Evolutionary conservation across 163 green algal species (phyloP).

Genomic region (Coccomyxa subellipsoidea): DNA sequence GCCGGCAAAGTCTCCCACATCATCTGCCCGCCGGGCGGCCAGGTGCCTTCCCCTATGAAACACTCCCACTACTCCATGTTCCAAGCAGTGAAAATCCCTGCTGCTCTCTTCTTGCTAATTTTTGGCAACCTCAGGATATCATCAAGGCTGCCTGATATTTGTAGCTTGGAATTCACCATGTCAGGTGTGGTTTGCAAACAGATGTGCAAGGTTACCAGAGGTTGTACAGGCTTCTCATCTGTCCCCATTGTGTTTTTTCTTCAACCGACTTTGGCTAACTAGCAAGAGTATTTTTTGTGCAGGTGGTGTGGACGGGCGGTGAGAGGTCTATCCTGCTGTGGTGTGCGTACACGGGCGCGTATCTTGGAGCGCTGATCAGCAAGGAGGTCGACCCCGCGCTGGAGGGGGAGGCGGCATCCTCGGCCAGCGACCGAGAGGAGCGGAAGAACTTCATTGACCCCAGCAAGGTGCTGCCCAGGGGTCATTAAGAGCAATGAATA

Average conservation of each 20-base stretch:
- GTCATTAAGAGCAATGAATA: too few species aligned
- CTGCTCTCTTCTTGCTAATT: neutral
- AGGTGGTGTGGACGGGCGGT: constrained; percentile 65
- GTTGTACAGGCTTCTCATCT: too few species aligned
- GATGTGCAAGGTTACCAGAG: too few species aligned
- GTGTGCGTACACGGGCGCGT: constrained; percentile 52
- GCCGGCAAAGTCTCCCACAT: constrained; percentile 36
- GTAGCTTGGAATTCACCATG: too few species aligned
- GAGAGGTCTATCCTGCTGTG: constrained; percentile 61
- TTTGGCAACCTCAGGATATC: too few species aligned
- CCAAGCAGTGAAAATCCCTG: neutral
- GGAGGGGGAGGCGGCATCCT: neutral
- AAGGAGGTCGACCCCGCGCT: neutral
- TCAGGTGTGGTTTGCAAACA: too few species aligned
- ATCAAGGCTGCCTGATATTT: too few species aligned
- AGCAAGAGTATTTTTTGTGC: neutral
- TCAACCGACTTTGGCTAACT: neutral
- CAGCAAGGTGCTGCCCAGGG: neutral
- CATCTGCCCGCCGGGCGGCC: constrained; percentile 38
- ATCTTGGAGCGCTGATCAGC: constrained; percentile 32
- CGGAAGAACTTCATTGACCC: neutral
- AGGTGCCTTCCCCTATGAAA: too few species aligned
- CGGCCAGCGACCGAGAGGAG: neutral
- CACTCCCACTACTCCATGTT: neutral
- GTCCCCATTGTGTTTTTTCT: too few species aligned